A percentile compares a stretch with the other conserved stretches of the same genome.
Evolutionary conservation across 495 filamentous ascomycete species (phyloP).

Genomic region (Penicillium cosmopolitanum): DNA sequence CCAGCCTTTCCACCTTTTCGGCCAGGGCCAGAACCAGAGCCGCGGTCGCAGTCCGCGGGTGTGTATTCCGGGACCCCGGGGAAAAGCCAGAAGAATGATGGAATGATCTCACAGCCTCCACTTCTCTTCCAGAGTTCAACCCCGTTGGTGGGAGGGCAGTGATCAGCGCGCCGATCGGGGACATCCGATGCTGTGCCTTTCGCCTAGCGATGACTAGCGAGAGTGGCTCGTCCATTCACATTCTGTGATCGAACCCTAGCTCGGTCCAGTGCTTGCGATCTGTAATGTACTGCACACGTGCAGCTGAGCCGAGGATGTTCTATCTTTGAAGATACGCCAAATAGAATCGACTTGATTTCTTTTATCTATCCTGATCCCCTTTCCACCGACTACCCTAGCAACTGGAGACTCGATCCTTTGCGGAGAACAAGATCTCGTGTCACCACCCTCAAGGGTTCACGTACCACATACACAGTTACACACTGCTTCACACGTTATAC

Average conservation of each 20-base stretch:
- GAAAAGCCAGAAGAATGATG: conserved; percentile 5
- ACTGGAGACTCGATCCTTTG: background rate
- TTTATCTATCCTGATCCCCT: background rate
- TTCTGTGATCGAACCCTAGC: conserved; percentile 17
- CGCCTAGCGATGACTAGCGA: background rate
- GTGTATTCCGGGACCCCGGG: conserved; percentile 8
- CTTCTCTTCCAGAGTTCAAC: background rate
- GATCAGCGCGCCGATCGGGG: conserved; percentile 1
- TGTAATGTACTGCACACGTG: conserved; percentile 19
- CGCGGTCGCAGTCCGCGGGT: conserved; percentile 6
- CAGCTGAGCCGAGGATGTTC: conserved; percentile 22
- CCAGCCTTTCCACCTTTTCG: background rate
- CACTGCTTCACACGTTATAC: background rate
- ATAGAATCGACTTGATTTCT: conserved; percentile 4
- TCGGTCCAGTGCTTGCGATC: conserved; percentile 35
- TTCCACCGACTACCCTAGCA: background rate
- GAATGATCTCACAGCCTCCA: conserved; percentile 6
- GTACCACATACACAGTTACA: background rate
- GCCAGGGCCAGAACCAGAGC: background rate
- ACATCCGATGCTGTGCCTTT: conserved; percentile 2
- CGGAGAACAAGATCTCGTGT: background rate
- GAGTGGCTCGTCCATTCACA: conserved; percentile 1
- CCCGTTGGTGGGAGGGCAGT: background rate
- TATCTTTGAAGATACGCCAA: background rate
- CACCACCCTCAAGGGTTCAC: background rate